Percentiles rank a stretch among this genome's conserved stretches.
phyloP scores from a whole-genome alignment of 2,329 filamentous ascomycete genomes.

The Pseudocercospora eumusae region DNA sequence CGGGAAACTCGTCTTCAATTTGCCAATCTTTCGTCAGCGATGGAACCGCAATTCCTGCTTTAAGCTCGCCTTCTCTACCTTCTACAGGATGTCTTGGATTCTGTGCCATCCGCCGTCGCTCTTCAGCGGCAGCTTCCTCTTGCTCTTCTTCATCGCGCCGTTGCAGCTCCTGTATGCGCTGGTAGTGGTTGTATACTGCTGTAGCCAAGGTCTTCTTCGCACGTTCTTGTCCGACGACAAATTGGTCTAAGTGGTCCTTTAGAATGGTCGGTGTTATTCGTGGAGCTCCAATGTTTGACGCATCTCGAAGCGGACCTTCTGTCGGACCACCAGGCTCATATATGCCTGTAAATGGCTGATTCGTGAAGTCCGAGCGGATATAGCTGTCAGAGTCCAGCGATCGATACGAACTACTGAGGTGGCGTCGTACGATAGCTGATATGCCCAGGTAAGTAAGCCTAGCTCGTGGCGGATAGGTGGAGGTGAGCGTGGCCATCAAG shows the following conservation, averaged over 20 bases:
- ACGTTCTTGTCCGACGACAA: slow-evolving; percentile 92
- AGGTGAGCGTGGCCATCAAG: slow-evolving; percentile 25
- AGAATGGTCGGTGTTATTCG: slow-evolving; percentile 65
- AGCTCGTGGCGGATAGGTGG: slow-evolving; percentile 41
- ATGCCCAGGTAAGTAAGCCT: slow-evolving; percentile 46
- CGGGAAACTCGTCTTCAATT: slow-evolving; percentile 61
- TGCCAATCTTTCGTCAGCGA: slow-evolving; percentile 38
- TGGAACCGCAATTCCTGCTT: slow-evolving; percentile 38
- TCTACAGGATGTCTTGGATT: slow-evolving; percentile 71
- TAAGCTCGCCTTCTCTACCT: slow-evolving; percentile 54
- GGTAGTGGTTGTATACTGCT: slow-evolving; percentile 95
- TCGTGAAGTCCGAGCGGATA: slow-evolving; percentile 63
- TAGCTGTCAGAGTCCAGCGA: slow-evolving; percentile 52
- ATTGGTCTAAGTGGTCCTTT: slow-evolving; percentile 90
- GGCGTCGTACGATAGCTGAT: slow-evolving; percentile 37
- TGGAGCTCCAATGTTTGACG: slow-evolving; percentile 59
- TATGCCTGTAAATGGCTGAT: slow-evolving; percentile 61
- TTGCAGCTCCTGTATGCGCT: slow-evolving; percentile 74
- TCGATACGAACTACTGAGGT: slow-evolving; percentile 39
- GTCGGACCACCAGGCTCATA: slow-evolving; percentile 66
- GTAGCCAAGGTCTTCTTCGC: slow-evolving; percentile 92
- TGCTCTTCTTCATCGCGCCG: slow-evolving; percentile 78
- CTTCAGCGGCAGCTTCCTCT: slow-evolving; percentile 69
- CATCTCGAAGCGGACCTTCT: slow-evolving; percentile 62
- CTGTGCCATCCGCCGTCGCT: slow-evolving; percentile 64